A percentile compares a stretch with the other conserved stretches of the same genome.
Conservation (phyloP, 2,329 filamentous ascomycete species). For the Massarina eburnea region DNA sequence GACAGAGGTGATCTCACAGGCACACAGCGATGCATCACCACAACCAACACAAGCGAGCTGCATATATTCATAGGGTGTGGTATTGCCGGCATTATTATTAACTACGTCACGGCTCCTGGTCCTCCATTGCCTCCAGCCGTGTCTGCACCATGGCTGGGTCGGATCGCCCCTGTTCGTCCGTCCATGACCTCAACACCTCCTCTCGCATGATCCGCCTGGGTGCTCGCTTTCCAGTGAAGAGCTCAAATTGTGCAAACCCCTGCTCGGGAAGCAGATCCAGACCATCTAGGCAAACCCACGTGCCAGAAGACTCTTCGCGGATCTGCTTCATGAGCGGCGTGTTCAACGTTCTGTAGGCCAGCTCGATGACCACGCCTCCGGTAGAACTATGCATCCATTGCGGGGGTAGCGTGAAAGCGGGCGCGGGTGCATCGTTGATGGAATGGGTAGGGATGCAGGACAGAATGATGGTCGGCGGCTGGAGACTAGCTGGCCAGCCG, state of each 20-base stretch:
- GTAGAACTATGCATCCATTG: slow-evolving; percentile 73
- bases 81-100: neutral
- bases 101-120: slow-evolving; percentile 34
- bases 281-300: slow-evolving; percentile 77
- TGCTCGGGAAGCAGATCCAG: slow-evolving; percentile 77
- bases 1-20: neutral
- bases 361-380: slow-evolving; percentile 74
- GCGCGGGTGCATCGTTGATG: slow-evolving; percentile 63
- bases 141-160: slow-evolving; percentile 36
- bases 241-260: slow-evolving; percentile 78
- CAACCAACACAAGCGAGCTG: neutral
- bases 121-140: slow-evolving; percentile 37
- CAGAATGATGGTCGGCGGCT: slow-evolving; percentile 71
- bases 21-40: neutral
- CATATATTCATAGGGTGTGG: neutral
- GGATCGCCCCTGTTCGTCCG: slow-evolving; percentile 33
- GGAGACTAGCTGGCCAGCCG: slow-evolving; percentile 65
- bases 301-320: slow-evolving; percentile 57
- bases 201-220: slow-evolving; percentile 71
- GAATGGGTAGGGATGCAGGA: slow-evolving; percentile 75
- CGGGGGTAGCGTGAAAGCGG: slow-evolving; percentile 68
- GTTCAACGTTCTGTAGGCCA: slow-evolving; percentile 71
- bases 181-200: slow-evolving; percentile 54
- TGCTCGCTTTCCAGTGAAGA: slow-evolving; percentile 74
- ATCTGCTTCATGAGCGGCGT: slow-evolving; percentile 73